Evolutionary conservation across 345 rosid genomes (phyloP), one percentile per base, ranked within the genome.

Genomic region (Noccaea caerulescens): DNA sequence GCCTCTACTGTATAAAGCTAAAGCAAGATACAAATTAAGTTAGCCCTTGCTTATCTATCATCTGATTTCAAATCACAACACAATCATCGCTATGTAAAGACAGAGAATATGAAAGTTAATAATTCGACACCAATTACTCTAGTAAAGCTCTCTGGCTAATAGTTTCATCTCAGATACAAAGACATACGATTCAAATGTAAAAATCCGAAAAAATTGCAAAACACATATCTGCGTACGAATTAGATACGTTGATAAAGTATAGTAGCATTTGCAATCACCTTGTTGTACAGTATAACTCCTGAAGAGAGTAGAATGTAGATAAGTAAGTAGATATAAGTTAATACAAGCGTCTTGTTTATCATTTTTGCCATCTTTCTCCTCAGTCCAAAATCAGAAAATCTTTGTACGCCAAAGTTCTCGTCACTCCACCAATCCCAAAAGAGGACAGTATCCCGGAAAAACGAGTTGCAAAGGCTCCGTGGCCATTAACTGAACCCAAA

Each of bases 271-370:
- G 50, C 30, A 58, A 46, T 77, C 79, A 89, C 97, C 96, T 95
- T 95, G 85, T 95, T 95, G 72, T 95, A 95, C 75, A 95, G 75
- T 66, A 95, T 95, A 61, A 95, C 99, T 54, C 89, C 96, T 1
- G 95, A 93, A 5, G 97, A 93, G 54, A 93, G 97, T 32, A 86
- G 9, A 78, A 93, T 80, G 87, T 91, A 95, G 82, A 90, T 76
- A 33, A 92, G 76, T 25, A 92, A 84, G 85, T 90, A 95, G 62
- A 86, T 58, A 75, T 95, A 95, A 13, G 99, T 95, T 65, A 95
- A 63, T 6, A 95, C 79, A 45, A 85, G 92, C 11, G 97, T 83
- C 85, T 83, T 88, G 84, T 79, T 89, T 63, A 91, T 83, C 81
- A 91, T 85, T 77, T 77, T 72, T 33, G 72, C 76, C 77, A 58